phyloP scores from a whole-genome alignment of 805 yeast genomes.

The Sungouiella thailandica region DNA sequence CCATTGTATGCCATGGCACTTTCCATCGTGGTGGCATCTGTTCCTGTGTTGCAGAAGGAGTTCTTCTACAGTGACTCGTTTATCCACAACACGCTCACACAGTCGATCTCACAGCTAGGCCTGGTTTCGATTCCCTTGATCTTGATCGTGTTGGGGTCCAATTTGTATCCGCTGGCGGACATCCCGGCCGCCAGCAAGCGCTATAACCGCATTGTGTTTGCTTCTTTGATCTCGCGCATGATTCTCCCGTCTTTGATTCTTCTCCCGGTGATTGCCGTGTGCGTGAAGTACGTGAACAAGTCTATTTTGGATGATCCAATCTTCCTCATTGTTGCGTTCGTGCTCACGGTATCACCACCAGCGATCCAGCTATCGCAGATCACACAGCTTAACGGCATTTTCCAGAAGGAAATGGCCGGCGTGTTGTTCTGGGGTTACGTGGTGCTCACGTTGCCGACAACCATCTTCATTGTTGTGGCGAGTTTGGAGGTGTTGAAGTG shows the following conservation, averaged over 20 bases:
- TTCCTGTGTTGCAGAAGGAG: constrained; percentile 50
- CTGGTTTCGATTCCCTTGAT: constrained; percentile 74
- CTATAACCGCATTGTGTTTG: constrained; percentile 58
- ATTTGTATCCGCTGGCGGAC: constrained; percentile 63
- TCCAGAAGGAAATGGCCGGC: constrained; percentile 79
- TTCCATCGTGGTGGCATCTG: constrained; percentile 64
- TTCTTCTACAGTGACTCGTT: constrained; percentile 58
- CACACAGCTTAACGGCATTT: constrained; percentile 69
- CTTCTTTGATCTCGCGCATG: constrained; percentile 73
- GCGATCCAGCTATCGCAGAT: constrained; percentile 81
- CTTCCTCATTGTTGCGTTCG: constrained; percentile 68
- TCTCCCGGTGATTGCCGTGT: constrained; percentile 59
- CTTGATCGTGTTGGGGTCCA: constrained; percentile 73
- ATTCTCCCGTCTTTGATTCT: constrained; percentile 65
- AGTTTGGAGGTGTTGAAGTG: constrained; percentile 58
- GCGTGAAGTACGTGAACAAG: constrained; percentile 58
- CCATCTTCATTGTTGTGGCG: constrained; percentile 65
- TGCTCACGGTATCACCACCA: constrained; percentile 75
- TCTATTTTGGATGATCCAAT: constrained; percentile 80
- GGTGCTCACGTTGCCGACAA: constrained; percentile 68
- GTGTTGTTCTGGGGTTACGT: constrained; percentile 81
- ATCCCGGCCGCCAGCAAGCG: constrained; percentile 62
- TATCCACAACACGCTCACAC: constrained; percentile 59
- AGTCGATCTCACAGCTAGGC: constrained; percentile 62
- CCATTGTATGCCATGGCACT: constrained; percentile 74